phyloP scores from a whole-genome alignment of 306 rosid species.

The Carpinus viminea region DNA sequence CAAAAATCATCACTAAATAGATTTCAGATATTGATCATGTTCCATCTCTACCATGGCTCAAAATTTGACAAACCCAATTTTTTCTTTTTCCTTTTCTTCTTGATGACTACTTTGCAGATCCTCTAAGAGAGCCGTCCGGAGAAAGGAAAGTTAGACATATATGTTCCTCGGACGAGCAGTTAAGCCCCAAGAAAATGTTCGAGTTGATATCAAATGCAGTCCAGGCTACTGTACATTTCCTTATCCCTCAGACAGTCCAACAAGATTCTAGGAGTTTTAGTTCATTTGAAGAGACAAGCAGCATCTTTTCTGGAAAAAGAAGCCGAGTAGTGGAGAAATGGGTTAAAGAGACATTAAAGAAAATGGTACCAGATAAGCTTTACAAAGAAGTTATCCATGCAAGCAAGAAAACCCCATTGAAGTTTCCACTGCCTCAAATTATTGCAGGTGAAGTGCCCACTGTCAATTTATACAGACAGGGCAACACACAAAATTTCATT shows the following conservation, averaged over 20 bases:
- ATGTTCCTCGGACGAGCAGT: conserved; percentile 70
- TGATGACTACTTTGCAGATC: conserved; percentile 31
- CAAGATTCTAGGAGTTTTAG: conserved; percentile 30
- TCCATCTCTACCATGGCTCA: background rate
- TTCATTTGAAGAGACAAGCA: conserved; percentile 50
- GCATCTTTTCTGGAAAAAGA: conserved; percentile 43
- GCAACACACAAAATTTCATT: background rate
- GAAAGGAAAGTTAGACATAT: conserved; percentile 35
- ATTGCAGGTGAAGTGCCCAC: conserved; percentile 39
- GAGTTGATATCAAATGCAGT: conserved; percentile 48
- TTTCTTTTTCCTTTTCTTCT: background rate
- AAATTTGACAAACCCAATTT: background rate
- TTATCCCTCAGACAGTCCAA: conserved; percentile 34
- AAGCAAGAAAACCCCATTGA: conserved; percentile 30
- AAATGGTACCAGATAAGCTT: conserved; percentile 36
- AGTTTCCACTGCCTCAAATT: conserved; percentile 51
- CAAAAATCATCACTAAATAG: background rate
- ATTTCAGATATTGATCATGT: background rate
- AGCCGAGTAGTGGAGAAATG: conserved; percentile 39
- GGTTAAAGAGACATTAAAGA: conserved; percentile 43
- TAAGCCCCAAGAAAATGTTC: conserved; percentile 48
- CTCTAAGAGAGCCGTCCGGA: conserved; percentile 46
- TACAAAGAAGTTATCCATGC: conserved; percentile 37
- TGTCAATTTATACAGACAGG: conserved; percentile 1
- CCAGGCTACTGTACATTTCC: conserved; percentile 48